These are phyloP conservation scores for Penicillium palitans DNA, from an alignment of 2,329 filamentous ascomycete genomes.

Conservation along the genomic window DNA sequence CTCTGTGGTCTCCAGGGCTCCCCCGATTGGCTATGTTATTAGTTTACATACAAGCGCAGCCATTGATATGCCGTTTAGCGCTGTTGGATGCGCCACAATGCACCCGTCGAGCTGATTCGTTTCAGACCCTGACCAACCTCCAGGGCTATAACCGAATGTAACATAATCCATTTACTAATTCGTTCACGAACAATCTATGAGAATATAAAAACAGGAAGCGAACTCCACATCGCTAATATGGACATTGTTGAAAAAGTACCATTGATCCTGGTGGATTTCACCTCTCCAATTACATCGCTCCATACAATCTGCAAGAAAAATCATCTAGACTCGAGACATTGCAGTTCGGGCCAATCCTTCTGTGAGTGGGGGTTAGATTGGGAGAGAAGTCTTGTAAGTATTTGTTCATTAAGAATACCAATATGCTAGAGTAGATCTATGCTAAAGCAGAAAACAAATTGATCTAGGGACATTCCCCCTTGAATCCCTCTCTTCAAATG, in stretches of 20 bases:
- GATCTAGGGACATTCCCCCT: too few relatives aligned
- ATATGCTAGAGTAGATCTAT: not conserved
- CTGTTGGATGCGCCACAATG: slow-evolving; percentile 1
- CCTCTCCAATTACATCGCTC: not conserved
- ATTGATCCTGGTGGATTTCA: too few relatives aligned
- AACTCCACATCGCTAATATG: not conserved
- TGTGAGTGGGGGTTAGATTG: not conserved
- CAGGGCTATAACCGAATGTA: not conserved
- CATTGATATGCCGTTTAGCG: not conserved
- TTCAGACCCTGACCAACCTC: too few relatives aligned
- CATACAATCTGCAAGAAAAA: not conserved
- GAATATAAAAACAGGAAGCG: not conserved
- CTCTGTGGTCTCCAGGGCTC: too few relatives aligned
- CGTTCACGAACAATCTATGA: not conserved
- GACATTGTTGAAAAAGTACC: not conserved
- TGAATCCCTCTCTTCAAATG: not conserved
- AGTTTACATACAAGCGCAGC: not conserved
- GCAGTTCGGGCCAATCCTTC: not conserved
- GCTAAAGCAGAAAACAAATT: not conserved
- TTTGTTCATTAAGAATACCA: not conserved
- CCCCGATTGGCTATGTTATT: not conserved
- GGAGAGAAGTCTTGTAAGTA: not conserved
- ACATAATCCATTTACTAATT: not conserved
- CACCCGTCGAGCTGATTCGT: not conserved
- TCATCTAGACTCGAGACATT: not conserved